Percentiles rank a stretch among this genome's conserved stretches.
phyloP scores from a whole-genome alignment of 2,329 filamentous ascomycete species.

The Monosporascus sp. region DNA sequence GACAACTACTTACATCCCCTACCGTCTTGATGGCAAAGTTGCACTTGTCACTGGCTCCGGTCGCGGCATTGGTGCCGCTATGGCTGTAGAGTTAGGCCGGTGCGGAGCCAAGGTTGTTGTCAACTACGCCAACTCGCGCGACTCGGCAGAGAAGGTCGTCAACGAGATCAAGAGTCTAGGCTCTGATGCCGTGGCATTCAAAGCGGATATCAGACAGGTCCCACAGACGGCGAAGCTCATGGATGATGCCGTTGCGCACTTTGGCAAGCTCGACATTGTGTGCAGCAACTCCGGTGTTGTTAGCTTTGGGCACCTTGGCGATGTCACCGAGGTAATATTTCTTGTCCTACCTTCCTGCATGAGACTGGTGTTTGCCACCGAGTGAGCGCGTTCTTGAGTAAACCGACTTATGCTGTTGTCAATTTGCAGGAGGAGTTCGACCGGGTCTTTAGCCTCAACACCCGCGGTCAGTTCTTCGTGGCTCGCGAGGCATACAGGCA shows the following conservation, averaged over 20 bases:
- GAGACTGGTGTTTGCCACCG: too few species aligned
- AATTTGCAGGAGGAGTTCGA: constrained; percentile 60
- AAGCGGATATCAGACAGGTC: constrained; percentile 64
- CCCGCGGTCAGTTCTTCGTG: constrained; percentile 67
- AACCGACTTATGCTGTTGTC: too few species aligned
- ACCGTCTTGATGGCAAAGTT: too few species aligned
- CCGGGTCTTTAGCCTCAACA: constrained; percentile 64
- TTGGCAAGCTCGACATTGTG: constrained; percentile 64
- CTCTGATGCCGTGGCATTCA: constrained; percentile 57
- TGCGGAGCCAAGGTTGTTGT: constrained; percentile 62
- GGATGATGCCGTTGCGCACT: constrained; percentile 55
- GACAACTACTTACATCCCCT: too few species aligned
- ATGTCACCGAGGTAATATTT: constrained; percentile 41
- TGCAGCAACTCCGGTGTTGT: constrained; percentile 67
- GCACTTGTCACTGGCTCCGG: constrained; percentile 20
- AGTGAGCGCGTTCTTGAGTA: too few species aligned
- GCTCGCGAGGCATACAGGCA: constrained; percentile 66
- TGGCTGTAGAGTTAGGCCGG: constrained; percentile 60
- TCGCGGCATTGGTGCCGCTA: constrained; percentile 61
- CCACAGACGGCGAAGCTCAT: constrained; percentile 59
- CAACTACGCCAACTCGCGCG: constrained; percentile 62
- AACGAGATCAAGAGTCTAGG: constrained; percentile 59
- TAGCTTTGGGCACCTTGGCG: constrained; percentile 62
- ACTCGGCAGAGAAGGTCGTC: constrained; percentile 62
- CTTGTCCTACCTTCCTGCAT: too few species aligned